Evolutionary conservation across 805 yeast genomes (phyloP).

Genomic region (Lipomyces anomalus): DNA sequence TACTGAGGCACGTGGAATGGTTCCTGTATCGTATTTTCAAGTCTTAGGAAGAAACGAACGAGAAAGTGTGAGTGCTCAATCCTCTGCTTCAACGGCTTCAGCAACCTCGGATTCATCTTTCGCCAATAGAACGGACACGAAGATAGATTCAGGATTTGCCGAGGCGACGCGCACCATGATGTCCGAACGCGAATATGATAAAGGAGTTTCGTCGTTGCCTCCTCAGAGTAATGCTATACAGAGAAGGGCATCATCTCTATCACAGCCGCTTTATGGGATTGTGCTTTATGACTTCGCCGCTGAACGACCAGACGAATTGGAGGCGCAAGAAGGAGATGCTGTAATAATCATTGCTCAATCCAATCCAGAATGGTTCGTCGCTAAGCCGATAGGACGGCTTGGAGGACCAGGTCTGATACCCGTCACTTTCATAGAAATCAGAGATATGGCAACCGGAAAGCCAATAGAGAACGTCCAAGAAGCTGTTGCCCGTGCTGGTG

Average conservation of each 20-base stretch:
- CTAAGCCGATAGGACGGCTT: constrained; percentile 87
- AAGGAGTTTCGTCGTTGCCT: no score
- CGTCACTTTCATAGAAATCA: constrained; percentile 76
- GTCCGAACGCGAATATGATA: no score
- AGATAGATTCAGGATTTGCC: constrained; percentile 12
- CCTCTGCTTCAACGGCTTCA: no score
- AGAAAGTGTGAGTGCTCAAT: constrained; percentile 16
- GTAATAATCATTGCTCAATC: constrained; percentile 94
- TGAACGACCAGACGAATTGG: constrained; percentile 74
- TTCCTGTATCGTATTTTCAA: constrained; percentile 80
- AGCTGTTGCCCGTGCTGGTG: constrained; percentile 58
- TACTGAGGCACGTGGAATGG: constrained; percentile 71
- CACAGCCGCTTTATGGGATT: constrained; percentile 64
- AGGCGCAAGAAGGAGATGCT: constrained; percentile 78
- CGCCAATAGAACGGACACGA: constrained; percentile 6
- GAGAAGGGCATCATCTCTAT: no score
- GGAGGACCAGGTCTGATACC: constrained; percentile 97
- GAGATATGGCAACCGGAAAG: constrained; percentile 64
- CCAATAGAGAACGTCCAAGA: constrained; percentile 51
- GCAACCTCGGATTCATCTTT: no score
- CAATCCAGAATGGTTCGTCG: constrained; percentile 95
- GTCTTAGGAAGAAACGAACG: constrained; percentile 40
- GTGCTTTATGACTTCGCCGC: constrained; percentile 84
- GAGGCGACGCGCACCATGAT: no score
- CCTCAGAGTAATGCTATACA: no score